Percentiles rank a stretch among this genome's conserved stretches.
phyloP scores from a whole-genome alignment of 495 filamentous ascomycete genomes.

The Jackrogersella multiformis region DNA sequence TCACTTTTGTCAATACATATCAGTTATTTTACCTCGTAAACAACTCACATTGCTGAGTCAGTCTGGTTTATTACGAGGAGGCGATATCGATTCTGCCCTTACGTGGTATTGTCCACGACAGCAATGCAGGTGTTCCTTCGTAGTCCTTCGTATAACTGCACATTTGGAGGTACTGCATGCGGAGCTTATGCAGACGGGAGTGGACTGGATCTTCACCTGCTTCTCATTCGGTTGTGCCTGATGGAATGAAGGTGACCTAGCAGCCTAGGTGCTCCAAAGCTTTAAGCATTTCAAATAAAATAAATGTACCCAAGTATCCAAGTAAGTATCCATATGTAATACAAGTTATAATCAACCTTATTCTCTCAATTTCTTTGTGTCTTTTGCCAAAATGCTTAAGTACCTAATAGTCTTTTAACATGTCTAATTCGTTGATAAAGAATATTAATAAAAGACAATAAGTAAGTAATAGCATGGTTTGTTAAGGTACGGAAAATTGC shows the following conservation, averaged over 20 bases:
- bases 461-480: neutral
- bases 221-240: neutral
- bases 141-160: conserved; percentile 29
- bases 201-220: conserved; percentile 26
- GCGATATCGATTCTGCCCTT: neutral
- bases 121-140: conserved; percentile 25
- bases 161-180: conserved; percentile 30
- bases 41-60: conserved; percentile 15
- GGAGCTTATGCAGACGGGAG: conserved; percentile 30
- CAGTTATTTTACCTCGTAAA: neutral
- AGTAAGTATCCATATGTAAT: neutral
- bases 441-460: neutral
- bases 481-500: conserved; percentile 16
- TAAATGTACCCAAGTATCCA: too few species aligned
- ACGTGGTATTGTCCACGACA: conserved; percentile 35
- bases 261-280: too few species aligned
- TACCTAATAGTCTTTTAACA: too few species aligned
- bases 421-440: neutral
- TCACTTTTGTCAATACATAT: conserved; percentile 11
- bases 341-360: neutral
- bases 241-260: conserved; percentile 10
- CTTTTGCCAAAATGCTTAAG: too few species aligned
- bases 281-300: too few species aligned
- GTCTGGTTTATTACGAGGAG: conserved; percentile 12
- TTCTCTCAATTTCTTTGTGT: neutral